Base-by-base conservation (phyloP, 352 stramenopile genomes). In the Globisporangium recalcitrans region DNA sequence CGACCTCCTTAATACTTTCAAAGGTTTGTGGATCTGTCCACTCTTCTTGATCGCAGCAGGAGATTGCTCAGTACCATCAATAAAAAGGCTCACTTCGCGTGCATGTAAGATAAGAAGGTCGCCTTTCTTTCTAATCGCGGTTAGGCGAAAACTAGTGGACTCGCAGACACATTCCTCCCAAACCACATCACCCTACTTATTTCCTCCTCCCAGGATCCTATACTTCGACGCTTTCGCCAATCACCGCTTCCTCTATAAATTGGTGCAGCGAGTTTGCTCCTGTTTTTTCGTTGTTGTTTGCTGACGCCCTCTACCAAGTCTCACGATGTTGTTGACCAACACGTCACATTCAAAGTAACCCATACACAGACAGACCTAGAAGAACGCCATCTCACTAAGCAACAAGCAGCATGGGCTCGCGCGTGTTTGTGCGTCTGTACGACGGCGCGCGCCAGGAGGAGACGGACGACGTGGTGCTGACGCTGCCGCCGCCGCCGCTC, bases 341-440 rank as follows among this genome's bases (percentile, higher is more conserved):
- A 46, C 38, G 38, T 46, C 38, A 46, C 38, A 46, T n/a, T 46
- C 7, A 46, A 54, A 36, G 48, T 8, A 54, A 54, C 48, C 48
- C 26, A 54, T 53, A 13, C 47, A 22, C 47, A 52, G n/a, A 26
- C 44, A 14, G 52, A 22, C 21, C 36, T 11, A 14, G 31, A 46
- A 44, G 21, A 59, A 16, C 22, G 7, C 31, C 52, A 14, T 5
- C 5, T n/a, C n/a, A n/a, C n/a, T n/a, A 21, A 48, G 21, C 29
- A 31, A 29, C 16, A 51, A 78, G 69, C 51, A 78, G 70, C 65
- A 85, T 68, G 63, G 65, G 58, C 9, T 75, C 80, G 49, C 82
- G 82, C 63, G 82, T 91, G 58, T 91, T 89, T 67, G 82, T 91
- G 62, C 80, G 82, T n/a, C 75, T 91, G 26, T 90, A 85, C 58